A percentile compares a stretch with the other conserved stretches of the same genome.
Evolutionary conservation across 2,329 filamentous ascomycete species (phyloP).

Genomic region (Xylariaceae sp.): DNA sequence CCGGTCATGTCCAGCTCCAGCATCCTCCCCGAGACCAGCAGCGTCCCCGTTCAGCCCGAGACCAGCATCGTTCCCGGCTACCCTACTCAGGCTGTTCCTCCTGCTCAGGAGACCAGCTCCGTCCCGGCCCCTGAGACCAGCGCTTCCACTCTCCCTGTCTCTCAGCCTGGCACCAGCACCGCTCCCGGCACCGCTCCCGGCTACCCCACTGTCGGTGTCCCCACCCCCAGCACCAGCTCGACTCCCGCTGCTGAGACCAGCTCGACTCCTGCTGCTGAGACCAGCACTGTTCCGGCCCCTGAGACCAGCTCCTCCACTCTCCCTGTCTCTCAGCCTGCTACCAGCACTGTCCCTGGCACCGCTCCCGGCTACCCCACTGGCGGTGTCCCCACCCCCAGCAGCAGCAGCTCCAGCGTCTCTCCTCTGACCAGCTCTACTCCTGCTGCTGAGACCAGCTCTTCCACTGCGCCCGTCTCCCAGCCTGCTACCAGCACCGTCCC

Average conservation of each 20-base stretch:
- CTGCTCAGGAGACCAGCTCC: background rate
- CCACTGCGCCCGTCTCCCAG: background rate
- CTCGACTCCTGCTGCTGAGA: background rate
- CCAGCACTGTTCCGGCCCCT: too few species aligned
- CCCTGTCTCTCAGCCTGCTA: background rate
- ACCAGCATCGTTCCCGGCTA: background rate
- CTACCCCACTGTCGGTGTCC: background rate
- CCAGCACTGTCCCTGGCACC: too few species aligned
- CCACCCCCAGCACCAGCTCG: background rate
- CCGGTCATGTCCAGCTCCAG: background rate
- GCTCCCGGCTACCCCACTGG: conserved; percentile 8
- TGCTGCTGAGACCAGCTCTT: background rate
- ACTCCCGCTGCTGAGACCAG: background rate
- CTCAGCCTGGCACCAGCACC: background rate
- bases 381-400: background rate
- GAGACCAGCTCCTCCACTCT: background rate
- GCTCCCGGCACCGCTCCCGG: background rate
- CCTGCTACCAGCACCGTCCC: too few species aligned
- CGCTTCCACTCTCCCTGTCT: background rate
- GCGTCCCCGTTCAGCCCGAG: background rate
- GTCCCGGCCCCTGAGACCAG: background rate
- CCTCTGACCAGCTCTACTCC: too few species aligned
- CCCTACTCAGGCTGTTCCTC: too few species aligned
- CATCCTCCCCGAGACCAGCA: background rate
- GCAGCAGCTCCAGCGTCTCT: background rate